Conservation (phyloP, 169 alveolate species). For the Babesia divergens region DNA sequence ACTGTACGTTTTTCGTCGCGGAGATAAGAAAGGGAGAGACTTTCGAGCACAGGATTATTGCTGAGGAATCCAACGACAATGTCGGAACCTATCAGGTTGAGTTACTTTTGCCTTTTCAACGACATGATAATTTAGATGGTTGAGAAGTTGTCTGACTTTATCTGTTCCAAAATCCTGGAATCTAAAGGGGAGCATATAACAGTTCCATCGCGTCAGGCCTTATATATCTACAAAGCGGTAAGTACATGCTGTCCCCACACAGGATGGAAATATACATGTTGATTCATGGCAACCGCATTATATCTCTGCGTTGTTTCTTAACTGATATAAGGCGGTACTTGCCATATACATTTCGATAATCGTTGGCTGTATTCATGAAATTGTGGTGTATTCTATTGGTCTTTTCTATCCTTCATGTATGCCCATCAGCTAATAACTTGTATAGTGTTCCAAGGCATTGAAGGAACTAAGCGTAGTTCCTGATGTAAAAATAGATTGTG, state of each 20-base stretch:
- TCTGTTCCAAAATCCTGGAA: neutral
- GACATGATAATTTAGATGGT: slow-evolving; percentile 9
- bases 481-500: slow-evolving; percentile 50
- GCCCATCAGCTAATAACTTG: no score
- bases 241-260: no score
- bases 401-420: neutral
- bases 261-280: neutral
- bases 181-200: neutral
- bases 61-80: slow-evolving; percentile 38
- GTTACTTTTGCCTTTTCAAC: neutral
- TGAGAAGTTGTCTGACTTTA: slow-evolving; percentile 24
- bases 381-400: neutral
- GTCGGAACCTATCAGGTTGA: slow-evolving; percentile 49
- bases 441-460: slow-evolving; percentile 46
- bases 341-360: no score
- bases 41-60: slow-evolving; percentile 7
- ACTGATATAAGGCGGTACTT: no score
- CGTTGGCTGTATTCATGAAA: no score
- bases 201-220: slow-evolving; percentile 49
- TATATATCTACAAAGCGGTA: slow-evolving; percentile 33
- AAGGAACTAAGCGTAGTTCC: slow-evolving; percentile 55
- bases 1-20: slow-evolving; percentile 52
- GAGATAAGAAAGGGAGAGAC: slow-evolving; percentile 21
- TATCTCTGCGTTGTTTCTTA: no score
- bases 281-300: no score